Conservation (phyloP, 83 land plant species). For the Larix sibirica region DNA sequence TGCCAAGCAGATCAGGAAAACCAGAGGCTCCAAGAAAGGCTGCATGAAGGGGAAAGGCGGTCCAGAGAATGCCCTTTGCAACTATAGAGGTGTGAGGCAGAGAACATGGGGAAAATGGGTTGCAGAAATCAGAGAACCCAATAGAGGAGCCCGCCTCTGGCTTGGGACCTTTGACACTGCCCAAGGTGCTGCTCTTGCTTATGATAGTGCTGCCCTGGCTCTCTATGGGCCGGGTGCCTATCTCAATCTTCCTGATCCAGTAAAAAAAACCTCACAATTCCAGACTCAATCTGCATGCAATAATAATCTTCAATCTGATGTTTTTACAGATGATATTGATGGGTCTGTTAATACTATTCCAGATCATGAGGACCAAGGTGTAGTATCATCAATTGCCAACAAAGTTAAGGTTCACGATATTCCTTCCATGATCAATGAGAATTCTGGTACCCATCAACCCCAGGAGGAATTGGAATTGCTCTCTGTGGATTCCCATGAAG, state of each 20-base stretch:
- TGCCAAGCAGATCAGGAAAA: neutral
- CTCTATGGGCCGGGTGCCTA: slow-evolving; percentile 45
- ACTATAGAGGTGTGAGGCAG: slow-evolving; percentile 50
- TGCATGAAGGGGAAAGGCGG: slow-evolving; percentile 64
- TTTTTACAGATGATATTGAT: too few relatives aligned
- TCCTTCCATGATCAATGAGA: too few relatives aligned
- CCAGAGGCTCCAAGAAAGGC: slow-evolving; percentile 54
- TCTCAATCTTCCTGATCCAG: slow-evolving; percentile 29
- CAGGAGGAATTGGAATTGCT: too few relatives aligned
- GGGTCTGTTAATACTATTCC: too few relatives aligned
- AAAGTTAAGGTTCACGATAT: too few relatives aligned
- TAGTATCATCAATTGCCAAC: too few relatives aligned
- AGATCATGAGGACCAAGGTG: too few relatives aligned
- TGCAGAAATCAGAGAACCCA: slow-evolving; percentile 51
- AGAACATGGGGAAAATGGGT: slow-evolving; percentile 63
- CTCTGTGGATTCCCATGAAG: too few relatives aligned
- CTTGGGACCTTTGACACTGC: slow-evolving; percentile 46
- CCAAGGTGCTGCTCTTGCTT: slow-evolving; percentile 46
- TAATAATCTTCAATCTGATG: too few relatives aligned
- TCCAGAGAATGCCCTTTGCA: slow-evolving; percentile 35
- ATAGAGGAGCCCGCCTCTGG: slow-evolving; percentile 48
- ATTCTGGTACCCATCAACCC: too few relatives aligned
- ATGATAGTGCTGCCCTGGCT: slow-evolving; percentile 44
- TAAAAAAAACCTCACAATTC: too few relatives aligned
- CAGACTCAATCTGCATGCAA: too few relatives aligned